phyloP scores from a whole-genome alignment of 768 basidiomycete species.

The Pisolithus microcarpus region DNA sequence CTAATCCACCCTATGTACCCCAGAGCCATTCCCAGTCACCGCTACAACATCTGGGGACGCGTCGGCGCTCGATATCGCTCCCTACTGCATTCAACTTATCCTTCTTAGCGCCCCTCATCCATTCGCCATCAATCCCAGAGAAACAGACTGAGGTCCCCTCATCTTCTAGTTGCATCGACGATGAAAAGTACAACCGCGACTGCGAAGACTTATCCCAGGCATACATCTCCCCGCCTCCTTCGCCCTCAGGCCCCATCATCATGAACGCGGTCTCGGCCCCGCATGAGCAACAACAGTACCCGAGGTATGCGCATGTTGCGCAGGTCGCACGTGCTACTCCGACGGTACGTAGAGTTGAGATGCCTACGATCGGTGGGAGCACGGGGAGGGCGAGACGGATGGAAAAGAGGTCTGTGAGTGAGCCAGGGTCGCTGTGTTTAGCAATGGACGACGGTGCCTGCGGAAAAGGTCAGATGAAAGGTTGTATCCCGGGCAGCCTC shows the following conservation, averaged over 20 bases:
- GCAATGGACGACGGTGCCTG: background rate
- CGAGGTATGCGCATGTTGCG: conserved; percentile 24
- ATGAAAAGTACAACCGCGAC: background rate
- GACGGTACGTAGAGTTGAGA: background rate
- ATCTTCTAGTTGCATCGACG: background rate
- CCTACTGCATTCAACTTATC: conserved; percentile 8
- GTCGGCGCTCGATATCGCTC: conserved; percentile 22
- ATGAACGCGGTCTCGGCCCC: conserved; percentile 11
- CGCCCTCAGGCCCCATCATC: conserved; percentile 21
- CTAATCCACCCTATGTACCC: conserved; percentile 9
- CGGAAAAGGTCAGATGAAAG: conserved; percentile 8
- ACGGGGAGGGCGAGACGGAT: background rate
- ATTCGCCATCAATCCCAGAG: conserved; percentile 8
- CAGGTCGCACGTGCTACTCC: conserved; percentile 9
- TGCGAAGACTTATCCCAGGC: conserved; percentile 25
- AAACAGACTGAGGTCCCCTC: conserved; percentile 1
- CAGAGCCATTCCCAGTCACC: background rate
- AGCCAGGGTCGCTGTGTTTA: background rate
- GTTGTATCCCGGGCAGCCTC: conserved; percentile 6
- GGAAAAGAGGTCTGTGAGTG: conserved; percentile 1
- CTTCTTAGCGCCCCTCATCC: conserved; percentile 9
- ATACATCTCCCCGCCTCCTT: conserved; percentile 20
- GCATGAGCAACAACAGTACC: conserved; percentile 17
- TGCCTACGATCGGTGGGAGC: too few relatives aligned
- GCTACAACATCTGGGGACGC: background rate